phyloP scores from a whole-genome alignment of 495 filamentous ascomycete species.

The Coniosporium apollinis region DNA sequence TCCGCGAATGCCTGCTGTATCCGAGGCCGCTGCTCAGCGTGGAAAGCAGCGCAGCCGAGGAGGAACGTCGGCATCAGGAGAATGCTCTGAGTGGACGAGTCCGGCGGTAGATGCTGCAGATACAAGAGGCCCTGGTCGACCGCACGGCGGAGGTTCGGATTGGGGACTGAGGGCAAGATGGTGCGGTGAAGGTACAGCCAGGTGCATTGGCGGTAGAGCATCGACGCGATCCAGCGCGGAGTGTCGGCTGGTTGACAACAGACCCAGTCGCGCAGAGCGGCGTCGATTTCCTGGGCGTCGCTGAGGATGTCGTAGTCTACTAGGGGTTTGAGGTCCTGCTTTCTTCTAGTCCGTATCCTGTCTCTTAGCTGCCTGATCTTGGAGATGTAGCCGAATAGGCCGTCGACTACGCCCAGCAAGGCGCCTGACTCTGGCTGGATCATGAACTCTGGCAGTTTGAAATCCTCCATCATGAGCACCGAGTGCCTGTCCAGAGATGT shows the following conservation, averaged over 20 bases:
- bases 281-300: constrained; percentile 62
- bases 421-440: constrained; percentile 57
- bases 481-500: constrained; percentile 45
- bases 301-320: constrained; percentile 61
- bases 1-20: constrained; percentile 51
- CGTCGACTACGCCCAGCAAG: constrained; percentile 74
- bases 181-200: constrained; percentile 85
- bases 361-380: constrained; percentile 68
- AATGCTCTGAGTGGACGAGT: constrained; percentile 53
- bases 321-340: constrained; percentile 43
- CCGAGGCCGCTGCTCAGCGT: constrained; percentile 46
- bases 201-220: constrained; percentile 77
- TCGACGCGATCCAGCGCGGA: constrained; percentile 54
- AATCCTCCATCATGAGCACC: constrained; percentile 39
- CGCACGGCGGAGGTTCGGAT: constrained; percentile 50
- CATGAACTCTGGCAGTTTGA: constrained; percentile 50
- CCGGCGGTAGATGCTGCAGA: constrained; percentile 42
- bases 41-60: constrained; percentile 73
- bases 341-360: constrained; percentile 50
- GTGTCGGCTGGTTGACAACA: constrained; percentile 54
- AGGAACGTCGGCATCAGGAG: constrained; percentile 80
- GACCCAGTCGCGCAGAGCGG: constrained; percentile 57
- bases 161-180: constrained; percentile 54
- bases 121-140: constrained; percentile 63
- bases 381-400: constrained; percentile 64